These are phyloP conservation scores for Simplicillium sp. DNA, from an alignment of 2,329 filamentous ascomycete genomes.

Conservation along the genomic window DNA sequence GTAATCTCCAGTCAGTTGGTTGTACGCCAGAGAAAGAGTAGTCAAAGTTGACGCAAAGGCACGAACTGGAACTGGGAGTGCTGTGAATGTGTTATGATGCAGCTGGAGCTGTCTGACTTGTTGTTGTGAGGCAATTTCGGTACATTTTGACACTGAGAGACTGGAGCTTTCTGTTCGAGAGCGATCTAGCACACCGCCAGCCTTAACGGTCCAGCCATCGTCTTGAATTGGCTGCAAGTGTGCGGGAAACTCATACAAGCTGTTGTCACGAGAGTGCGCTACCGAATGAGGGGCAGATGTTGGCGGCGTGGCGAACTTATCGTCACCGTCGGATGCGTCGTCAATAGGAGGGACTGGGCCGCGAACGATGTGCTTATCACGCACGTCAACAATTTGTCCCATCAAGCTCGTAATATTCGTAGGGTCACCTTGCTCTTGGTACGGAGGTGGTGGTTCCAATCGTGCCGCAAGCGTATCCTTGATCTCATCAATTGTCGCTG, in stretches of 20 bases:
- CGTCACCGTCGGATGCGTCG: slow-evolving; percentile 39
- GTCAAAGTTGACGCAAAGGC: slow-evolving; percentile 64
- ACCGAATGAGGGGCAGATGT: slow-evolving; percentile 43
- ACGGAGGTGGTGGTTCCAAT: slow-evolving; percentile 46
- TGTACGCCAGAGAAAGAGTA: slow-evolving; percentile 65
- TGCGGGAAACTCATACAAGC: slow-evolving; percentile 31
- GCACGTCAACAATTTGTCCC: slow-evolving; percentile 22
- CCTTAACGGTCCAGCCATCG: slow-evolving; percentile 44
- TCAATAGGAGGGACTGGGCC: slow-evolving; percentile 24
- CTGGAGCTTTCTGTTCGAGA: slow-evolving; percentile 56
- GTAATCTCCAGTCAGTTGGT: slow-evolving; percentile 60
- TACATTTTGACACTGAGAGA: slow-evolving; percentile 47
- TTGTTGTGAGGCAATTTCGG: slow-evolving; percentile 42
- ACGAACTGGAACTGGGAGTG: slow-evolving; percentile 60
- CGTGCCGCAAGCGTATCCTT: slow-evolving; percentile 63
- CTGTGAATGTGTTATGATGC: slow-evolving; percentile 66
- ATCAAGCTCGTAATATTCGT: slow-evolving; percentile 12
- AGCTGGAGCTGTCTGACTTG: slow-evolving; percentile 53
- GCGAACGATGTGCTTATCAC: slow-evolving; percentile 7
- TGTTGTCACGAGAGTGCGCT: slow-evolving; percentile 36
- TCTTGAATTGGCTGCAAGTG: slow-evolving; percentile 35
- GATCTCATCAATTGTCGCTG: slow-evolving; percentile 70
- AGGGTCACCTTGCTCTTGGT: slow-evolving; percentile 20
- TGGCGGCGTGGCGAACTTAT: slow-evolving; percentile 47
- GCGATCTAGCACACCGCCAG: slow-evolving; percentile 58